phyloP scores from a whole-genome alignment of 1,139 yeast species.

The Geotrichum cucujoidarum region DNA sequence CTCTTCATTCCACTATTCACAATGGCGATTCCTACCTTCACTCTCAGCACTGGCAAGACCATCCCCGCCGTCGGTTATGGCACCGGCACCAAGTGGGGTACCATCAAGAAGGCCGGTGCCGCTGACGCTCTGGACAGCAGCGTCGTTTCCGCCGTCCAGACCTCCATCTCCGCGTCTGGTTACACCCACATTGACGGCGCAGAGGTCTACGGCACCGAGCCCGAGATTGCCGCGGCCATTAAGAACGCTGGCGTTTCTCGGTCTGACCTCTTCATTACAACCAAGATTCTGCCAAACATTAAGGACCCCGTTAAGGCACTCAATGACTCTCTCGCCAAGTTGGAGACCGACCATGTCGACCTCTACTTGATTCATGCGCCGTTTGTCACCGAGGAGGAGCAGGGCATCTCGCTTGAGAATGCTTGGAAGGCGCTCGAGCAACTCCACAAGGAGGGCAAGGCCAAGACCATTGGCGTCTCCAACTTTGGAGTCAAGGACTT shows the following conservation, averaged over 20 bases:
- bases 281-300: slow-evolving; percentile 40
- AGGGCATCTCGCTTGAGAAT: slow-evolving; percentile 47
- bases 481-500: slow-evolving; percentile 49
- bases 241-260: slow-evolving; percentile 44
- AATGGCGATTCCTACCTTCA: slow-evolving; percentile 26
- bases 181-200: slow-evolving; percentile 62
- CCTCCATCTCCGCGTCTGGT: slow-evolving; percentile 34
- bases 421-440: slow-evolving; percentile 55
- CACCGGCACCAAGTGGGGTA: slow-evolving; percentile 59
- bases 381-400: slow-evolving; percentile 39
- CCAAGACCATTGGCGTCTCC: slow-evolving; percentile 61
- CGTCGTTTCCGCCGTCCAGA: slow-evolving; percentile 47
- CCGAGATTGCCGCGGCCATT: slow-evolving; percentile 54
- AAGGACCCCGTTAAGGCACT: slow-evolving; percentile 49
- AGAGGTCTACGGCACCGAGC: slow-evolving; percentile 58
- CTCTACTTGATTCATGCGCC: slow-evolving; percentile 68
- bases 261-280: slow-evolving; percentile 47
- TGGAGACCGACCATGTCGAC: slow-evolving; percentile 62
- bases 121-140: slow-evolving; percentile 29
- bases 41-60: slow-evolving; percentile 29
- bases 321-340: slow-evolving; percentile 45
- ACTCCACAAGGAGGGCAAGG: slow-evolving; percentile 46
- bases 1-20: background rate
- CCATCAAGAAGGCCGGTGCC: slow-evolving; percentile 23
- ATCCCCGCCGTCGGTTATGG: slow-evolving; percentile 51